A percentile compares a stretch with the other conserved stretches of the same genome.
These are phyloP conservation scores for Rhodotorula taiwanensis DNA, from an alignment of 768 basidiomycete species.

Conservation along the genomic window DNA sequence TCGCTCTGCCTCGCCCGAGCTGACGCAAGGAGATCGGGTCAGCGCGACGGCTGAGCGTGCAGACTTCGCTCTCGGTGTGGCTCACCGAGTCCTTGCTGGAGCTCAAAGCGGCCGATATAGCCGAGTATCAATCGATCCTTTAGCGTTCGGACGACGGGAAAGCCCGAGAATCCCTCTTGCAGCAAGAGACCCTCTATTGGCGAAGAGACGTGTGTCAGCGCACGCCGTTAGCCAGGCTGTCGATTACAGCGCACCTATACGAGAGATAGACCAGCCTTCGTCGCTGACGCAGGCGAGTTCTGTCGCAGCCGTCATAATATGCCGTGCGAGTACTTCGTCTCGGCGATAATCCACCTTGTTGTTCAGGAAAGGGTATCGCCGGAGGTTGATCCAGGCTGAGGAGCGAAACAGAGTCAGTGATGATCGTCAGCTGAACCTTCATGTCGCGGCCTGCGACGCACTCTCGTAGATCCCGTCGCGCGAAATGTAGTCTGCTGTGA, in stretches of 20 bases:
- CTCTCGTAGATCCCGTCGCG: conserved; percentile 89
- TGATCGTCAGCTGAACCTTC: too few relatives aligned
- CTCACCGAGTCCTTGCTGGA: conserved; percentile 70
- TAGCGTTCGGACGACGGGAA: conserved; percentile 26
- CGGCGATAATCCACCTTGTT: conserved; percentile 39
- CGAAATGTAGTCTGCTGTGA: conserved; percentile 79
- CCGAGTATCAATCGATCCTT: conserved; percentile 58
- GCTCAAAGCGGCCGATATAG: conserved; percentile 81
- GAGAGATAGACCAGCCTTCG: conserved; percentile 60
- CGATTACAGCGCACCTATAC: conserved; percentile 43
- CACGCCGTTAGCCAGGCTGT: conserved; percentile 50
- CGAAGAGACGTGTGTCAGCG: conserved; percentile 74
- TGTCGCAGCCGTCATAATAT: conserved; percentile 35
- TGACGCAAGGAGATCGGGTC: not conserved
- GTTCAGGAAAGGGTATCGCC: conserved; percentile 38
- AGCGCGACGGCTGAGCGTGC: too few relatives aligned
- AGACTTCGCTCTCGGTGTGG: too few relatives aligned
- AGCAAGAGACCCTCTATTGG: conserved; percentile 16
- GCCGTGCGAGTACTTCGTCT: conserved; percentile 28
- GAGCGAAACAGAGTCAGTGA: conserved; percentile 28
- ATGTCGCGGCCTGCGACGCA: too few relatives aligned
- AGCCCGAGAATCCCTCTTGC: conserved; percentile 33
- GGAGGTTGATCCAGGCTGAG: conserved; percentile 40
- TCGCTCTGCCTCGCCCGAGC: not conserved
- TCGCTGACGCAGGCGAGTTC: conserved; percentile 74